Conservation (phyloP, 805 yeast species). For the Candida krabiensis region DNA sequence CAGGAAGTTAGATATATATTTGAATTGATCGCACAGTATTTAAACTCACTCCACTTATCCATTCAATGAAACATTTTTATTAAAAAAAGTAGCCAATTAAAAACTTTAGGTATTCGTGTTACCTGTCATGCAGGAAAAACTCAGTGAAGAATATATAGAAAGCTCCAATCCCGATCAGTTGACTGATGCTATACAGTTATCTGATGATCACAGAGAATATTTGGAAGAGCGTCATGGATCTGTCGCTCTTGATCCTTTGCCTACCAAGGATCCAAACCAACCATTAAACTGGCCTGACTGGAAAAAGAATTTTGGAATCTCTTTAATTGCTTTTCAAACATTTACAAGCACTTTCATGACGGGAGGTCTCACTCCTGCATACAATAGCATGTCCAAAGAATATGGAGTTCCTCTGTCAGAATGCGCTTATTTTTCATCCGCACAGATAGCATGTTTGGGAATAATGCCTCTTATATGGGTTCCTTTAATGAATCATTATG, state of each 20-base stretch:
- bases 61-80: too few species aligned
- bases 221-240: slow-evolving; percentile 7
- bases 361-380: slow-evolving; percentile 6
- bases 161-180: too few species aligned
- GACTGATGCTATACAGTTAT: too few species aligned
- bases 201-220: slow-evolving; percentile 3
- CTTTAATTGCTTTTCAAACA: slow-evolving; percentile 8
- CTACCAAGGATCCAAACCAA: slow-evolving; percentile 5
- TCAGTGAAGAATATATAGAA: too few species aligned
- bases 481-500: slow-evolving; percentile 8
- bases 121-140: too few species aligned
- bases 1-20: too few species aligned
- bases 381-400: slow-evolving; percentile 2
- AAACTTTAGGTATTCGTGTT: too few species aligned
- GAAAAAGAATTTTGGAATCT: slow-evolving; percentile 7
- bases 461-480: slow-evolving; percentile 9
- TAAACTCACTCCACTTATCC: too few species aligned
- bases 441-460: slow-evolving; percentile 8
- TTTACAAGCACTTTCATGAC: slow-evolving; percentile 11
- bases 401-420: slow-evolving; percentile 2
- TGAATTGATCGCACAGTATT: too few species aligned
- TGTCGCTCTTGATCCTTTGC: slow-evolving; percentile 5
- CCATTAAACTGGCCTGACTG: slow-evolving; percentile 10
- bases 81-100: too few species aligned
- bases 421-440: slow-evolving; percentile 8